Conservation (phyloP, 163 green algal genomes). For the Prototheca cutis region DNA sequence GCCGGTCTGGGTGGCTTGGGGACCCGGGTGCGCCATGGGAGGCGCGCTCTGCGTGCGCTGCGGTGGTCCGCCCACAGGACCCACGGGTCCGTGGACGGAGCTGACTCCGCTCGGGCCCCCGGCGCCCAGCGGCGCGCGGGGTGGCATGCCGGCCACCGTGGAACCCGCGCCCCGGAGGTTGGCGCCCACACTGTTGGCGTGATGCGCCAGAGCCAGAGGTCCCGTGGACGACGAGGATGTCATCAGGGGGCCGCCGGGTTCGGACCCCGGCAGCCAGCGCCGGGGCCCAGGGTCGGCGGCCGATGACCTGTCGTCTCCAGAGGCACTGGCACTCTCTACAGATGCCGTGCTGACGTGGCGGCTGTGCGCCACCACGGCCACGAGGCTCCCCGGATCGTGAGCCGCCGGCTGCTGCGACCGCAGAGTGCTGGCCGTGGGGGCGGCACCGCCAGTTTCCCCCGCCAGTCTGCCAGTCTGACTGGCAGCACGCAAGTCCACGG, state of each 20-base stretch:
- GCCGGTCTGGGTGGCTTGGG: neutral
- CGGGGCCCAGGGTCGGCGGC: too few relatives aligned
- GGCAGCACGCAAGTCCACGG: conserved; percentile 4
- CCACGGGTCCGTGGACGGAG: too few relatives aligned
- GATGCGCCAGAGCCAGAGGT: too few relatives aligned
- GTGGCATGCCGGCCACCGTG: neutral
- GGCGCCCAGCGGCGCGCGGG: too few relatives aligned
- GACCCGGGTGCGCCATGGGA: neutral
- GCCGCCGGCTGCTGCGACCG: neutral
- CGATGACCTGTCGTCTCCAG: neutral
- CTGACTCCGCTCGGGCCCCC: too few relatives aligned
- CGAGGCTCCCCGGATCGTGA: neutral
- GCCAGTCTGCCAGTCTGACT: neutral
- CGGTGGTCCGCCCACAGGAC: neutral
- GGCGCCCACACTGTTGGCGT: too few relatives aligned
- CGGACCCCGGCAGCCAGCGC: neutral
- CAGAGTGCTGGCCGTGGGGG: neutral
- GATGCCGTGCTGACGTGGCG: neutral
- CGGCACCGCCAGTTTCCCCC: neutral
- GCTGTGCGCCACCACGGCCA: neutral
- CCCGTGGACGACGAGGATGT: too few relatives aligned
- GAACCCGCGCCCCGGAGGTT: too few relatives aligned
- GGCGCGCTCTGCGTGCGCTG: neutral
- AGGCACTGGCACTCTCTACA: neutral
- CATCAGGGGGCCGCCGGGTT: neutral